Evolutionary conservation across 768 basidiomycete genomes (phyloP), one percentile per base, ranked within the genome.

Genomic region (Collybia mongolica): DNA sequence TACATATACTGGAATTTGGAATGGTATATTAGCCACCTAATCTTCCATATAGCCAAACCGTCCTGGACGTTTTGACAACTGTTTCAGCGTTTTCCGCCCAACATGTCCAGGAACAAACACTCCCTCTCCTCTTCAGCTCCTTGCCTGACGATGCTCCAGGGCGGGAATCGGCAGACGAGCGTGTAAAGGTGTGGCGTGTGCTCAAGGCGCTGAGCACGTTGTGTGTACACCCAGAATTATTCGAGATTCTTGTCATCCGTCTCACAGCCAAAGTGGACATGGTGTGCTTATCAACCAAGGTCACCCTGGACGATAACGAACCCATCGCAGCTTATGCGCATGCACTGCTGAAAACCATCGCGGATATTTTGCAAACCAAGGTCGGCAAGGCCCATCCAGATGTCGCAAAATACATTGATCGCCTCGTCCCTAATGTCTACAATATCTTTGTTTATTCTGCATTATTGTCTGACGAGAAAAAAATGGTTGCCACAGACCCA

Each of bases 321-420:
- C 77, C 83, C 11, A 70, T 66, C n/a, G 83, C 90, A 0, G 89
- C 93, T 9, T 98, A 96, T 62, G 85, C 83, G 1, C 91, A 93
- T 67, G 83, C 93, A 24, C 75, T 98, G 26, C 76, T 98, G 43
- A 72, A 78, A 43, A 82, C 88, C 0, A 68, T 98, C 6, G 73
- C 76, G 1, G 77, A 82, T 37, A 83, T 86, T 0, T 65, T 98
- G 14, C 60, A 60, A 5, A 60, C 56, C 24, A 80, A 80, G 59
- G 70, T 73, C 11, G 66, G 71, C 28, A 67, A 60, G 20, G 75
- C 74, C 28, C 83, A 96, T 63, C 61, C 69, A 0, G 97, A 98
- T 61, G 76, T 98, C 15, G 68, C 79, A 0, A 92, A 88, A 66
- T 93, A 93, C 60, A 75, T 87, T 29, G 90, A 97, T 55, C 74